Percentiles rank a stretch among this genome's conserved stretches.
Evolutionary conservation across 2,329 filamentous ascomycete species (phyloP).

Genomic region (Claviceps capensis): DNA sequence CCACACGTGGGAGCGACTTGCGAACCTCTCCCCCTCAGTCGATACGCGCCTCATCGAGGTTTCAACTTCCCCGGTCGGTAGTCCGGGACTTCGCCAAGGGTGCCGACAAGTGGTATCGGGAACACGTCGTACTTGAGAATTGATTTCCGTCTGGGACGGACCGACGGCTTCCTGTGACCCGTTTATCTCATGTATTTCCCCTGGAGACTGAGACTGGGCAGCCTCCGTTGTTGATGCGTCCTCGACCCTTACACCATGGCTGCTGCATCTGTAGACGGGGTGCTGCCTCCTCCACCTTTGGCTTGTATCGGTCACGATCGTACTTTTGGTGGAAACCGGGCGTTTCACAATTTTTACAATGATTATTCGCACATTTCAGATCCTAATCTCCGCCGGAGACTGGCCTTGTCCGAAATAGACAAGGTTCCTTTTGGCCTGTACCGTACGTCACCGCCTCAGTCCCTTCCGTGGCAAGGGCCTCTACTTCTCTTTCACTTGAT

Average conservation of each 20-base stretch:
- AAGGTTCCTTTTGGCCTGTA: slow-evolving; percentile 66
- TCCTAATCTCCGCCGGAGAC: slow-evolving; percentile 61
- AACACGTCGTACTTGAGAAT: neutral
- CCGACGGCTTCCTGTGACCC: neutral
- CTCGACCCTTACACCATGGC: slow-evolving; percentile 14
- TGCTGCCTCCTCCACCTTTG: slow-evolving; percentile 29
- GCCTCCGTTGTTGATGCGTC: slow-evolving; percentile 6
- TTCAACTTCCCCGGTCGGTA: neutral
- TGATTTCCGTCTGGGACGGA: neutral
- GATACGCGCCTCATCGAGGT: neutral
- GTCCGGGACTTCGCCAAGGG: neutral
- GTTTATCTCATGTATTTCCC: slow-evolving; percentile 14
- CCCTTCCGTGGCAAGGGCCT: neutral
- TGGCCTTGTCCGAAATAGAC: slow-evolving; percentile 68
- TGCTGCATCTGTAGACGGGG: slow-evolving; percentile 20
- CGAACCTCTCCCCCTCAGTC: neutral
- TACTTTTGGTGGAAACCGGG: slow-evolving; percentile 50
- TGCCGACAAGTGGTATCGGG: no score
- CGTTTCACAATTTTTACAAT: slow-evolving; percentile 64
- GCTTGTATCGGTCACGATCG: slow-evolving; percentile 19
- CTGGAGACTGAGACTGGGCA: slow-evolving; percentile 3
- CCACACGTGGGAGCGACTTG: neutral
- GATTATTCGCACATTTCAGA: slow-evolving; percentile 53
- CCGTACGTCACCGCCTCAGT: slow-evolving; percentile 24
- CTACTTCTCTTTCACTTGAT: neutral